phyloP scores from a whole-genome alignment of 139 green algal species.

The Chlamydomonas schloesseri region DNA sequence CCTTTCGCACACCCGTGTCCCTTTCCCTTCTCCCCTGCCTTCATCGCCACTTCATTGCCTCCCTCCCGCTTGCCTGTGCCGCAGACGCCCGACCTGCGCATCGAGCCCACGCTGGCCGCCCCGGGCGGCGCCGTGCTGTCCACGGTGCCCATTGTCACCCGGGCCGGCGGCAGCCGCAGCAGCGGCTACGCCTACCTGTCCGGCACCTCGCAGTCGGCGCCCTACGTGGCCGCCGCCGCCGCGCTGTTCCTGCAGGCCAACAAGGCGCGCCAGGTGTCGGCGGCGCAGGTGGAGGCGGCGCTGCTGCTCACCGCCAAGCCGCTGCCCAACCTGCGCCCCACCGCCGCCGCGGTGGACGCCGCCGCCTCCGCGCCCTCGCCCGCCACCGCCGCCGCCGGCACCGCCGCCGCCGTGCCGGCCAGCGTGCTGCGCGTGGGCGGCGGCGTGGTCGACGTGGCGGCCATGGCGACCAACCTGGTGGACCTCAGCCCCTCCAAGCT shows the following conservation, averaged over 20 bases:
- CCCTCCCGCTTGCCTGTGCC: neutral
- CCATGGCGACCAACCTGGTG: slow-evolving; percentile 9
- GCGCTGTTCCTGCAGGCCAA: slow-evolving; percentile 28
- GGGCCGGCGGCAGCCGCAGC: no score
- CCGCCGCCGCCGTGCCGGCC: no score
- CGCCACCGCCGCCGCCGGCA: no score
- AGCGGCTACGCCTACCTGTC: slow-evolving; percentile 24
- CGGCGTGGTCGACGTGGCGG: slow-evolving; percentile 5
- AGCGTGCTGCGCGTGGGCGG: slow-evolving; percentile 1
- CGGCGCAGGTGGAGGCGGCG: neutral
- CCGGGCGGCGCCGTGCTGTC: slow-evolving; percentile 20
- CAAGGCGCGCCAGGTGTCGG: neutral
- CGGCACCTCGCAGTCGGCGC: slow-evolving; percentile 50
- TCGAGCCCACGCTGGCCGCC: neutral
- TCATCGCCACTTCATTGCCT: neutral
- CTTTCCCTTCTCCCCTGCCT: no score
- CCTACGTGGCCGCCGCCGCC: slow-evolving; percentile 34
- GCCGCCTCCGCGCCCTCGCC: no score
- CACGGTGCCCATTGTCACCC: neutral
- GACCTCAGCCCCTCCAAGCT: slow-evolving; percentile 4
- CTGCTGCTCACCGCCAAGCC: neutral
- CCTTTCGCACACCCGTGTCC: no score
- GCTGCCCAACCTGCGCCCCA: neutral
- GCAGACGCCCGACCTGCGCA: slow-evolving; percentile 30
- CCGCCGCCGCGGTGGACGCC: no score